A percentile compares a stretch with the other conserved stretches of the same genome.
These are phyloP conservation scores for Diospyros lotus DNA, from an alignment of 148 eudicot genomes.

Conservation along the genomic window DNA sequence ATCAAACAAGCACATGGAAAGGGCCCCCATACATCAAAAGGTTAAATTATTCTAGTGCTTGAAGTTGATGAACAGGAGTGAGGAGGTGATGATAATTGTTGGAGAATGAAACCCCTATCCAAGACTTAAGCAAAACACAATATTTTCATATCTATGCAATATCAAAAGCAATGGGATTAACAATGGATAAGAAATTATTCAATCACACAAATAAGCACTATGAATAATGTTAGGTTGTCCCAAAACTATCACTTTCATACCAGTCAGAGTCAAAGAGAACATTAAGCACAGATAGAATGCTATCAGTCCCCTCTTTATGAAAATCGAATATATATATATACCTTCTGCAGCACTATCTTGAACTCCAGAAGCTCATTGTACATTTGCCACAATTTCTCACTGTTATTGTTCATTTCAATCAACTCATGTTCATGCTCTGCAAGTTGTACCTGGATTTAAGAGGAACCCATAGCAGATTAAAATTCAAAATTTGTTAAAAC, in stretches of 20 bases:
- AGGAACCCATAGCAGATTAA: constrained; percentile 8
- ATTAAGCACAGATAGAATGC: not conserved
- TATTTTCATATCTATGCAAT: not conserved
- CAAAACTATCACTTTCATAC: not conserved
- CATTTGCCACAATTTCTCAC: constrained; percentile 73
- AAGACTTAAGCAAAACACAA: not conserved
- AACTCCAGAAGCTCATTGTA: constrained; percentile 91
- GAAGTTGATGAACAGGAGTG: not conserved
- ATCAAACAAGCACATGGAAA: not conserved
- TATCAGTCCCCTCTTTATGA: not conserved
- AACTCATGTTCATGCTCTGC: constrained; percentile 95
- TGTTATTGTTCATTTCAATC: constrained; percentile 83
- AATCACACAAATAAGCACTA: not conserved
- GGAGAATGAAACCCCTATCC: not conserved
- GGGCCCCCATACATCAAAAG: not conserved
- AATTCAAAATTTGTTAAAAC: not conserved
- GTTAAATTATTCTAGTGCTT: not conserved
- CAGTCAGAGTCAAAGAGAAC: too few relatives aligned
- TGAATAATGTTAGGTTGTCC: not conserved
- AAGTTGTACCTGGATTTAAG: constrained; percentile 57
- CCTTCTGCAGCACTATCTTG: constrained; percentile 96
- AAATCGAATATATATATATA: constrained; percentile 18
- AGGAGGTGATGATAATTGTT: not conserved
- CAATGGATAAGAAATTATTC: constrained; percentile 2
- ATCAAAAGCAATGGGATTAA: not conserved